Percentiles rank a stretch among this genome's conserved stretches.
These are phyloP conservation scores for Zizania latifolia DNA, from an alignment of 176 grass and related monocot genomes.

Conservation along the genomic window DNA sequence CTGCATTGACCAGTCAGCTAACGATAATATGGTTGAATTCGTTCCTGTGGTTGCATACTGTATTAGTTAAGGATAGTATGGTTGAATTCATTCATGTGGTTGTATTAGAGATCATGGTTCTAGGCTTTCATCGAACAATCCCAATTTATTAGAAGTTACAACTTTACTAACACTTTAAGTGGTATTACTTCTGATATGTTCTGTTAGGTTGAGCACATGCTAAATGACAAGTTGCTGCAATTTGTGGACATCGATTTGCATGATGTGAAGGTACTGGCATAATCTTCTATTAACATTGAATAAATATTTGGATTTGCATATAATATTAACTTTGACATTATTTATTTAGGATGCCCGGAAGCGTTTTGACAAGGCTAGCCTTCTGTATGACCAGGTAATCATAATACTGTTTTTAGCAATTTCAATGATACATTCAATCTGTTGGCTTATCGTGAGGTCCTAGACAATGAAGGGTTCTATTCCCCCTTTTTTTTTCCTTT, in stretches of 20 bases:
- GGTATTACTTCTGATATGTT: conserved; percentile 22
- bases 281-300: neutral
- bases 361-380: conserved; percentile 91
- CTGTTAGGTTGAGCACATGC: conserved; percentile 83
- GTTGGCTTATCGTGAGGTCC: neutral
- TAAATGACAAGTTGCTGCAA: conserved; percentile 95
- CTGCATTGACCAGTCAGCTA: neutral
- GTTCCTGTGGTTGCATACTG: too few species aligned
- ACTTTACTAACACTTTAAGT: conserved; percentile 7
- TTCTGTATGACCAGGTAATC: conserved; percentile 92
- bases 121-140: neutral
- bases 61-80: neutral
- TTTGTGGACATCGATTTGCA: conserved; percentile 95
- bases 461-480: neutral
- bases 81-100: neutral
- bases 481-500: neutral
- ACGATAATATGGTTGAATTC: neutral
- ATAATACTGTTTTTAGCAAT: conserved; percentile 9
- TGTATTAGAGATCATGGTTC: neutral
- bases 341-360: conserved; percentile 80
- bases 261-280: conserved; percentile 71
- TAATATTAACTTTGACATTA: conserved; percentile 17
- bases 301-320: conserved; percentile 17
- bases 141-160: neutral
- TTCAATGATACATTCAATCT: neutral